Base-by-base conservation (phyloP, 345 rosid genomes). In the Diplotaxis tenuifolia region DNA sequence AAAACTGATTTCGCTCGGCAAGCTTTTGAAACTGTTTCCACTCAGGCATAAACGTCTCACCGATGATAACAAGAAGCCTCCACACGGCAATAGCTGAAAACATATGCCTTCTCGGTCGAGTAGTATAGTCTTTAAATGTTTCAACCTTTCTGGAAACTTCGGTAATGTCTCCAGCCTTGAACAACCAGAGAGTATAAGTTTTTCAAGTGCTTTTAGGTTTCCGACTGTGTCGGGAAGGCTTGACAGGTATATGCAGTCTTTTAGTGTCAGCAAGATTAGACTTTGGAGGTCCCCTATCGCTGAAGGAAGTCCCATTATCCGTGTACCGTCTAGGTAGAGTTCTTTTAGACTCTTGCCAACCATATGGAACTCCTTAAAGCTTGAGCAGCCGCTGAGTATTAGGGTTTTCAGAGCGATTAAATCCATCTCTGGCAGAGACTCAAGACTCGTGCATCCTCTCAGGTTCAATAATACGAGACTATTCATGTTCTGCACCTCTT, bases 341-440 rank as follows among this genome's bases (percentile, higher is more conserved):
- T 47, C 9, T 18, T 62, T 2, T 9, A 81, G 42, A 55, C 58
- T 58, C 0, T 62, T 4, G 11, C 65, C 27, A 14, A 80, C 57
- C 22, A 63, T n/a, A 8, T 61, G 53, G 23, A 80, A 74, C 8
- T 4, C 50, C 15, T 21, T 8, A 28, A 80, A 4, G 4, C 12
- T 72, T 22, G 28, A 38, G 73, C 84, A 83, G 2, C 57, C 59
- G 21, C 21, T 75, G 9, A 49, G 76, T 65, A 34, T 68, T 32
- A 56, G 67, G 27, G 65, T 45, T 32, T 32, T 67, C 22, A 65
- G 58, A 14, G 23, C 75, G 10, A 16, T 5, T 25, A 58, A 20
- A 11, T 23, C 20, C 10, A 60, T 50, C 4, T n/a, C 5, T 40
- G 67, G 66, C 19, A 74, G 66, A 42, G 25, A 38, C 14, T 8